Evolutionary conservation across 169 alveolate species (phyloP).

Genomic region (Plasmodium yoelii): DNA sequence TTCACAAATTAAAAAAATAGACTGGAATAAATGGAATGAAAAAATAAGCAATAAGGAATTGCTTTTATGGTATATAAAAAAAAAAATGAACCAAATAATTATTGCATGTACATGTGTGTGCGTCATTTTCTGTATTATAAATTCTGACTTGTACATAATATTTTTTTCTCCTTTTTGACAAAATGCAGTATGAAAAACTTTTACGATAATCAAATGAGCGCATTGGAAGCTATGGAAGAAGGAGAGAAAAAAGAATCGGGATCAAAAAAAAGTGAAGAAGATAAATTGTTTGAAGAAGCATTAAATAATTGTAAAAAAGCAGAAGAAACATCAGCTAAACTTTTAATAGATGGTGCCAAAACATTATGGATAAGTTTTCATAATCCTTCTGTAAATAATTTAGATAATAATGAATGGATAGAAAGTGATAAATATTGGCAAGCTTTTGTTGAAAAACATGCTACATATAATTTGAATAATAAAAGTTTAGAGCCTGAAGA

Average conservation of each 20-base stretch:
- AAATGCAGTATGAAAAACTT: slow-evolving; percentile 76
- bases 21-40: slow-evolving; percentile 77
- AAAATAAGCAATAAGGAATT: slow-evolving; percentile 77
- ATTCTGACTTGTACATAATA: not conserved
- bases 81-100: not conserved
- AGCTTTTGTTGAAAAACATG: slow-evolving; percentile 90
- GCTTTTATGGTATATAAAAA: slow-evolving; percentile 64
- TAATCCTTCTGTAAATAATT: slow-evolving; percentile 86
- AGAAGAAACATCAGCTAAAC: slow-evolving; percentile 81
- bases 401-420: slow-evolving; percentile 90
- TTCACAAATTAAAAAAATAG: slow-evolving; percentile 29
- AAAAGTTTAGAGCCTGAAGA: slow-evolving; percentile 82
- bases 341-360: slow-evolving; percentile 87
- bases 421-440: slow-evolving; percentile 92
- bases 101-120: slow-evolving; percentile 1
- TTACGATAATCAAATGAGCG: slow-evolving; percentile 77
- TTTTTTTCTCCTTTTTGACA: slow-evolving; percentile 5
- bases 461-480: slow-evolving; percentile 79
- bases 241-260: slow-evolving; percentile 21
- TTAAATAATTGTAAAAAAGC: slow-evolving; percentile 79
- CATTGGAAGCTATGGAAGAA: slow-evolving; percentile 27
- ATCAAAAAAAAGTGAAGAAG: slow-evolving; percentile 31
- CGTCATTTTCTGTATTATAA: not conserved
- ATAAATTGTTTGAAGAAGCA: slow-evolving; percentile 73
- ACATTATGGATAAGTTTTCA: slow-evolving; percentile 89